These are phyloP conservation scores for Blastobotrys raffinosifermentans DNA, from an alignment of 1,139 yeast genomes.

Conservation along the genomic window DNA sequence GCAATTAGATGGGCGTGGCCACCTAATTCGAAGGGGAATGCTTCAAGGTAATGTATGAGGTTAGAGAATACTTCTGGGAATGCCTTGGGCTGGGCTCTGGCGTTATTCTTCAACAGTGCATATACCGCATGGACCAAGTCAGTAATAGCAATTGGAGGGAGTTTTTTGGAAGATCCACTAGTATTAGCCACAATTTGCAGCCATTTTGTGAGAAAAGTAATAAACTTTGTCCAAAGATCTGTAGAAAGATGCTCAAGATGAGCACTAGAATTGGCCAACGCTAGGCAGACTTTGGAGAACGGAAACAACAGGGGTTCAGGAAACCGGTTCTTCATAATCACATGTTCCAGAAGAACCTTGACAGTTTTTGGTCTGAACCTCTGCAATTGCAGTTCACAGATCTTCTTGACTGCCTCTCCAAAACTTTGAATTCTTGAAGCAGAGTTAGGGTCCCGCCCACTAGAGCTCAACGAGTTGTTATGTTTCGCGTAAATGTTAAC, in stretches of 20 bases:
- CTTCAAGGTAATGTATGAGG: constrained; percentile 10
- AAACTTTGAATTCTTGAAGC: not conserved
- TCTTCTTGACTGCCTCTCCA: constrained; percentile 6
- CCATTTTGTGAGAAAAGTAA: constrained; percentile 7
- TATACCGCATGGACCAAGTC: constrained; percentile 8
- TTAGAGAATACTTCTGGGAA: constrained; percentile 3
- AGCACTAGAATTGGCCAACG: constrained; percentile 14
- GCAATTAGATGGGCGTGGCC: constrained; percentile 16
- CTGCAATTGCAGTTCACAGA: constrained; percentile 9
- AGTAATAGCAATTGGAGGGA: constrained; percentile 5
- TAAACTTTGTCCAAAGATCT: constrained; percentile 20
- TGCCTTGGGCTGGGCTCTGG: constrained; percentile 3
- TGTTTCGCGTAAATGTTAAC: no score
- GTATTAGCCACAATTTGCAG: not conserved
- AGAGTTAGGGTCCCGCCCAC: not conserved
- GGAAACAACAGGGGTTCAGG: constrained; percentile 17
- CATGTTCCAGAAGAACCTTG: constrained; percentile 9
- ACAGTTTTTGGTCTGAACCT: constrained; percentile 13
- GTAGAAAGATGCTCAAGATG: constrained; percentile 23
- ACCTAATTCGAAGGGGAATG: constrained; percentile 15
- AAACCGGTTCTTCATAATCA: constrained; percentile 8
- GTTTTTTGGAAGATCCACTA: not conserved
- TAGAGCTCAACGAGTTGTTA: not conserved
- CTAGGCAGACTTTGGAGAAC: constrained; percentile 12
- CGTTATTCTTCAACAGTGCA: constrained; percentile 5